A percentile compares a stretch with the other conserved stretches of the same genome.
phyloP scores from a whole-genome alignment of 306 rosid genomes.

The Alnus glutinosa region DNA sequence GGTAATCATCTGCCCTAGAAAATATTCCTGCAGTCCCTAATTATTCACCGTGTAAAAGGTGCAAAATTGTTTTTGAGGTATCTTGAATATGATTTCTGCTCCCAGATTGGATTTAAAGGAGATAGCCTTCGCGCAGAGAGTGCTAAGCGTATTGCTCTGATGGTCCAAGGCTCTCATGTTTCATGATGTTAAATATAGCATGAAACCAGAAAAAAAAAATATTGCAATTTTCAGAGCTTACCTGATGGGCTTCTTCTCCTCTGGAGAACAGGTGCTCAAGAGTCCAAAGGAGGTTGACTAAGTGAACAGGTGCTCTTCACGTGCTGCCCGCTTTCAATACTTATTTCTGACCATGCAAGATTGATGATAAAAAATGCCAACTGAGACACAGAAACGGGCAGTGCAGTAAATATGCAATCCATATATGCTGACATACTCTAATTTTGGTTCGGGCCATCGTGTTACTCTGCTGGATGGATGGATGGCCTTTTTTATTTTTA shows the following conservation, averaged over 20 bases:
- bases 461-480: slow-evolving; percentile 29
- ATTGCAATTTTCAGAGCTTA: slow-evolving; percentile 34
- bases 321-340: slow-evolving; percentile 33
- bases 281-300: slow-evolving; percentile 46
- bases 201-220: slow-evolving; percentile 28
- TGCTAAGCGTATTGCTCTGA: slow-evolving; percentile 68
- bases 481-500: slow-evolving; percentile 29
- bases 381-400: slow-evolving; percentile 24
- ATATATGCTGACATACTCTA: slow-evolving; percentile 37
- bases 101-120: slow-evolving; percentile 75
- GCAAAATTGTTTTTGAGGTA: slow-evolving; percentile 28
- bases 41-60: slow-evolving; percentile 12
- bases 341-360: slow-evolving; percentile 24
- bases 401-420: slow-evolving; percentile 33
- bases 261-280: slow-evolving; percentile 45
- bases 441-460: slow-evolving; percentile 46
- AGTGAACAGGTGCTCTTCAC: slow-evolving; percentile 26
- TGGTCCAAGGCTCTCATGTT: slow-evolving; percentile 75
- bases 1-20: slow-evolving; percentile 48
- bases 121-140: slow-evolving; percentile 70
- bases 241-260: slow-evolving; percentile 46
- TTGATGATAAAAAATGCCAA: slow-evolving; percentile 27
- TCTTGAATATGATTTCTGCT: slow-evolving; percentile 40
- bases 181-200: slow-evolving; percentile 56
- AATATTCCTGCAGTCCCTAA: neutral